phyloP scores from a whole-genome alignment of 352 stramenopile genomes.

The Ophiocytium majus region DNA sequence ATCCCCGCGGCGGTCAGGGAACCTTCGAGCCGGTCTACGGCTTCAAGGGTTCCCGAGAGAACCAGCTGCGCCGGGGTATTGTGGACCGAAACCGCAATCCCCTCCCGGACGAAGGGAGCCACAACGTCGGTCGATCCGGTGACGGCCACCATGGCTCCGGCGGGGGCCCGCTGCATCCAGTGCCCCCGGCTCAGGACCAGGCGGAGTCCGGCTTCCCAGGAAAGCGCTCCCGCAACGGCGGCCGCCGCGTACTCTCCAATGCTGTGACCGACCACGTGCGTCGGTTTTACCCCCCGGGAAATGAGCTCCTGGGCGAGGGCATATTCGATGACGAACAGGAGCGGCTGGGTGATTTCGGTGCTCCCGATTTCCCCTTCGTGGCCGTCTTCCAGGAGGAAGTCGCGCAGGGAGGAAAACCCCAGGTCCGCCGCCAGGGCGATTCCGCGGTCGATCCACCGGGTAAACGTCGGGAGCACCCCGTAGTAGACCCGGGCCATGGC shows the following conservation, averaged over 20 bases:
- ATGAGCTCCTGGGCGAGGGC: constrained; percentile 3
- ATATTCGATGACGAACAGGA: constrained; percentile 35
- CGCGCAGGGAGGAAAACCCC: not conserved
- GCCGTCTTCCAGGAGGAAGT: too few species aligned
- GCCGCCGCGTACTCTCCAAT: constrained; percentile 24
- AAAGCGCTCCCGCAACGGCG: constrained; percentile 19
- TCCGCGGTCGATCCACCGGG: constrained; percentile 1
- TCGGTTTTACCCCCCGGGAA: not conserved
- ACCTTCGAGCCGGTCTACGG: too few species aligned
- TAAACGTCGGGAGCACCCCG: constrained; percentile 19
- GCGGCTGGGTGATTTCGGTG: constrained; percentile 23
- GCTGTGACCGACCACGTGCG: constrained; percentile 30
- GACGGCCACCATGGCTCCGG: too few species aligned
- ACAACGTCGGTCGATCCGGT: too few species aligned
- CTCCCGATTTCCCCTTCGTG: constrained; percentile 28
- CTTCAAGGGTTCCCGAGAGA: too few species aligned
- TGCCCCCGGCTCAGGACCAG: constrained; percentile 17
- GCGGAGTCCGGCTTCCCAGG: constrained; percentile 1
- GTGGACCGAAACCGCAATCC: too few species aligned
- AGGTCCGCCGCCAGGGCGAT: constrained; percentile 16
- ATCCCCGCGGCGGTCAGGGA: too few species aligned
- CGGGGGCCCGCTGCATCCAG: too few species aligned
- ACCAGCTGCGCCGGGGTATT: too few species aligned
- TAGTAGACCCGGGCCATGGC: constrained; percentile 30
- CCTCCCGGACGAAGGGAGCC: too few species aligned